Percentiles rank a stretch among this genome's conserved stretches.
Evolutionary conservation across 805 yeast genomes (phyloP).

Genomic region (Ascoidea asiatica): DNA sequence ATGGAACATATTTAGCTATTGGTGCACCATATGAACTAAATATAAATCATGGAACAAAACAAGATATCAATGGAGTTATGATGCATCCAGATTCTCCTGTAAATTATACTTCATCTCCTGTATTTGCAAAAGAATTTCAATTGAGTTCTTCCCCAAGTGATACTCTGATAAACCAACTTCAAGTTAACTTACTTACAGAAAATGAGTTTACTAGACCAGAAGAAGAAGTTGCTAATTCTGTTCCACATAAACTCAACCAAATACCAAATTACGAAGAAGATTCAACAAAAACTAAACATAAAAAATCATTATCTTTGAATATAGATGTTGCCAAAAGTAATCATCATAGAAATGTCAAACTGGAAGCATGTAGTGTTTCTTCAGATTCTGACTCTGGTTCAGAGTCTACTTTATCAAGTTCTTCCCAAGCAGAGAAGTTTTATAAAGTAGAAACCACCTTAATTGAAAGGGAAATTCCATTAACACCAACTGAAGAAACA

Average conservation of each 20-base stretch:
- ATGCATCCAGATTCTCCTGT: slow-evolving; percentile 24
- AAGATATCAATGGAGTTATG: slow-evolving; percentile 26
- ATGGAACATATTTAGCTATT: slow-evolving; percentile 46
- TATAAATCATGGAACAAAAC: slow-evolving; percentile 41
- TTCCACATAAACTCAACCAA: neutral
- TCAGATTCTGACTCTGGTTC: neutral
- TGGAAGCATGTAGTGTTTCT: too few species aligned
- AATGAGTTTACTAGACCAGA: too few species aligned
- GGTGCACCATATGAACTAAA: slow-evolving; percentile 64
- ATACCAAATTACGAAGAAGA: too few species aligned
- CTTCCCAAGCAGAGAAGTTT: neutral
- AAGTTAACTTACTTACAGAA: too few species aligned
- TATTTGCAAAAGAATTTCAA: neutral
- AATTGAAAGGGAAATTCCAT: neutral
- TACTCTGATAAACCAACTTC: too few species aligned
- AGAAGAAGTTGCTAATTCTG: neutral
- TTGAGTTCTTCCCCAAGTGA: too few species aligned
- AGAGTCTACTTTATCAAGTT: neutral
- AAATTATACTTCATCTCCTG: slow-evolving; percentile 7
- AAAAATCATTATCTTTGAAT: slow-evolving; percentile 2
- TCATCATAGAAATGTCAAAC: too few species aligned
- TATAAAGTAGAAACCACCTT: neutral
- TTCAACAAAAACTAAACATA: slow-evolving; percentile 1
- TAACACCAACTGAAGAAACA: slow-evolving; percentile 20
- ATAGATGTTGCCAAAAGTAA: neutral